A percentile compares a stretch with the other conserved stretches of the same genome.
These are phyloP conservation scores for Penicillium subrubescens DNA, from an alignment of 495 filamentous ascomycete species.

Conservation along the genomic window DNA sequence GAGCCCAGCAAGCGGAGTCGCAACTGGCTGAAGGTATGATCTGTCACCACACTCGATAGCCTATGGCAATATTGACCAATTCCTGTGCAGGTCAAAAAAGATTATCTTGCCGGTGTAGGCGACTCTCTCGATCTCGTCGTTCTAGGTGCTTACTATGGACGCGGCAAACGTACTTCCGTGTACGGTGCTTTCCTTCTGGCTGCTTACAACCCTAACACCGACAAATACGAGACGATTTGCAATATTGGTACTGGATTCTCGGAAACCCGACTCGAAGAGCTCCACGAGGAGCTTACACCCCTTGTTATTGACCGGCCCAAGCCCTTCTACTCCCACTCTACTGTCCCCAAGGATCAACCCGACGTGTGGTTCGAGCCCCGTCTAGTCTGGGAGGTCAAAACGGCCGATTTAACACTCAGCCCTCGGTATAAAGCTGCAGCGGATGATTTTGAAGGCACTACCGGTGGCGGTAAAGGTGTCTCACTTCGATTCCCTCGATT, in stretches of 20 bases:
- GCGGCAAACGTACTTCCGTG: slow-evolving; percentile 90
- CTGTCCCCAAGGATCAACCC: slow-evolving; percentile 84
- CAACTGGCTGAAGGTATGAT: slow-evolving; percentile 91
- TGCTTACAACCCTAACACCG: slow-evolving; percentile 78
- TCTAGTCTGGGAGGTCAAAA: slow-evolving; percentile 96
- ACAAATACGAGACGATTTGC: slow-evolving; percentile 92
- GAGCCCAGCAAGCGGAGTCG: slow-evolving; percentile 93
- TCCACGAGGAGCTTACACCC: slow-evolving; percentile 69
- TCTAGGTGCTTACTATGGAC: slow-evolving; percentile 90
- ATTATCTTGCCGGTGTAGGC: slow-evolving; percentile 89
- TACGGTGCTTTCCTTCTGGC: slow-evolving; percentile 95
- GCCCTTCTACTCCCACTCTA: slow-evolving; percentile 88
- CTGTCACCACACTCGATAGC: too few species aligned
- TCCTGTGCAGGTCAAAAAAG: slow-evolving; percentile 80
- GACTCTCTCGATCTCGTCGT: slow-evolving; percentile 97
- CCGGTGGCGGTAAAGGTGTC: slow-evolving; percentile 78
- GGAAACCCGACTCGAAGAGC: slow-evolving; percentile 79
- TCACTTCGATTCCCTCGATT: slow-evolving; percentile 89
- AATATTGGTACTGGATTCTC: slow-evolving; percentile 98
- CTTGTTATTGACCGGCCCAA: slow-evolving; percentile 86
- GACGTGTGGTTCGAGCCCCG: slow-evolving; percentile 98
- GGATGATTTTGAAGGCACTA: slow-evolving; percentile 58
- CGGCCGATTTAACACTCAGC: slow-evolving; percentile 89
- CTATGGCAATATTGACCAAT: slow-evolving; percentile 1
- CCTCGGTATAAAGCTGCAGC: slow-evolving; percentile 83